A percentile compares a stretch with the other conserved stretches of the same genome.
phyloP scores from a whole-genome alignment of 441 rosid genomes.

The Corymbia calophylla region DNA sequence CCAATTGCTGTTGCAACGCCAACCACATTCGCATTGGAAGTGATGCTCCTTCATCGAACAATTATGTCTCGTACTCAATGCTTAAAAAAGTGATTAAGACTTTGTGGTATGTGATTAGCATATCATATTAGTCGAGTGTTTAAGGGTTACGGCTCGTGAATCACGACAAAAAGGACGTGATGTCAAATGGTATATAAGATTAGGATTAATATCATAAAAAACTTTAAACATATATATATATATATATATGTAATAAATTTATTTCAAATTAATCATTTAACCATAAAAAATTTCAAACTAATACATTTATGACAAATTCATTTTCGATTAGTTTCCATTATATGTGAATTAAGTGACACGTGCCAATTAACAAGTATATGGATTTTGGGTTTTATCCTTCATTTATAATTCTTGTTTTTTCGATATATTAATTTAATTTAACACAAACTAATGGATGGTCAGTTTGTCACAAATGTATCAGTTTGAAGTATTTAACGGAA shows the following conservation, averaged over 20 bases:
- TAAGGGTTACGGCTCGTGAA: neutral
- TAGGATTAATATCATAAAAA: no score
- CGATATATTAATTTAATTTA: no score
- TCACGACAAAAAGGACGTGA: neutral
- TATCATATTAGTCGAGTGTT: neutral
- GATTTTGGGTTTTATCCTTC: no score
- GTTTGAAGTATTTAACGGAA: no score
- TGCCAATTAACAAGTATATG: fast-evolving
- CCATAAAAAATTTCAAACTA: fast-evolving
- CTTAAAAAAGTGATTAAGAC: neutral
- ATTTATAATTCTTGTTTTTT: no score
- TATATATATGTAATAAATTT: fast-evolving
- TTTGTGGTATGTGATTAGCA: neutral
- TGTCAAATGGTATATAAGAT: no score
- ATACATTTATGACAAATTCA: fast-evolving
- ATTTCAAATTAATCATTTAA: fast-evolving
- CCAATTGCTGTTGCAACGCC: neutral
- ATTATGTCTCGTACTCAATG: neutral
- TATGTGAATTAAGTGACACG: no score
- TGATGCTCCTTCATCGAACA: neutral
- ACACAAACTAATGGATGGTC: no score
- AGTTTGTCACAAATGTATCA: no score
- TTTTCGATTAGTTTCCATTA: fast-evolving
- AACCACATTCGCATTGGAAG: neutral
- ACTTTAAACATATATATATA: no score